Evolutionary conservation across 2,329 filamentous ascomycete genomes (phyloP), one percentile per base, ranked within the genome.

Genomic region (Septoria petroselini): DNA sequence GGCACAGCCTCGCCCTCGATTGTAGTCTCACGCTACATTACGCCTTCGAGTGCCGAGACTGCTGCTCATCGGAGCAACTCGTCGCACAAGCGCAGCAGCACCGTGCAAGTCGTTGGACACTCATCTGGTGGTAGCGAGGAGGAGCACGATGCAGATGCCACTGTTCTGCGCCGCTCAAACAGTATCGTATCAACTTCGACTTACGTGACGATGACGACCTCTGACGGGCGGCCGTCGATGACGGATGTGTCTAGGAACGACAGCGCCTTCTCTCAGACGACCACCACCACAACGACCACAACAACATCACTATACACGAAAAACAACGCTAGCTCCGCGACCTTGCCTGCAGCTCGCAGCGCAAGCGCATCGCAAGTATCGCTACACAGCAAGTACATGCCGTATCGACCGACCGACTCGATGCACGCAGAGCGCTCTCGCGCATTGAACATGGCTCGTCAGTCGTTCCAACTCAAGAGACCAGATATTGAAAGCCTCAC

Each of bases 1-100:
- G 37, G 25, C 21, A 38, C 35, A 9, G 35, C 55, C 11, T 60
- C 62, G 4, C 65, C 66, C 7, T 52, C 58, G 7, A 66, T 68
- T n/a, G 57, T 67, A 1, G 60, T 68, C 7, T 66, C 65, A 12
- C 59, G 65, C 3, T 65, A 67, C 48, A 60, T 66, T 41, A 68
- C 66, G 4, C 63, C 64, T 1, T 42, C 58, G 7, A 48, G 40
- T 17, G 44, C 55, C 3, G 60, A 63, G 27, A 54, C 53, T 23
- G 58, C 51, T 3, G 47, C 54, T 7, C 45, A 50, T 7, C 47
- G 51, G n/a, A 55, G 54, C 34, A 53, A 41, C 29, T 50, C 52
- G n/a, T 38, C 33, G 3, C 50, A 51, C 23, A 57, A 42, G 21
- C 39, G 39, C n/a, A 55, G 46, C 17, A 46, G 51, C 38, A 42